These are phyloP conservation scores for Penicillium olsonii DNA, from an alignment of 2,329 filamentous ascomycete genomes.

Conservation along the genomic window DNA sequence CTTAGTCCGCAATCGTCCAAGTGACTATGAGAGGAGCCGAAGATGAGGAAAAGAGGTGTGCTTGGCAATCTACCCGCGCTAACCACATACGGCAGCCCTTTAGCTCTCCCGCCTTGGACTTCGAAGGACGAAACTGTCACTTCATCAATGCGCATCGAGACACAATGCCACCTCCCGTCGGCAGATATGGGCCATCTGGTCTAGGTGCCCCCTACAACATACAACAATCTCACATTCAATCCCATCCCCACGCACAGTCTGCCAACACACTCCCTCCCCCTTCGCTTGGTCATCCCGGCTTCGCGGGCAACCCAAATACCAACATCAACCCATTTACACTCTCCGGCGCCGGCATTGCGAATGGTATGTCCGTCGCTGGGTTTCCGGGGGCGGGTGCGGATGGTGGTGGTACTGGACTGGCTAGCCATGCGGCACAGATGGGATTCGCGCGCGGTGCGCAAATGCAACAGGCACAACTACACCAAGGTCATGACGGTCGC, in stretches of 20 bases:
- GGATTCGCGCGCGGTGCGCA: constrained; percentile 76
- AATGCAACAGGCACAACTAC: constrained; percentile 60
- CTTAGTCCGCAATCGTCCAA: constrained; percentile 13
- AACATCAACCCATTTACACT: constrained; percentile 66
- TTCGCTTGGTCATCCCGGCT: constrained; percentile 68
- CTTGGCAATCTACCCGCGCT: constrained; percentile 33
- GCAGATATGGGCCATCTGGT: constrained; percentile 60
- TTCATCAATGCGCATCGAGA: constrained; percentile 18
- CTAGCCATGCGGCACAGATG: constrained; percentile 84
- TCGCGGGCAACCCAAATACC: constrained; percentile 65
- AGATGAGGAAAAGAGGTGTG: constrained; percentile 19
- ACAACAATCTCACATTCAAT: constrained; percentile 48
- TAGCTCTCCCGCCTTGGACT: constrained; percentile 33
- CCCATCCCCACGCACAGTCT: constrained; percentile 45
- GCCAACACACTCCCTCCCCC: constrained; percentile 55
- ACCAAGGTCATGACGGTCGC: constrained; percentile 54
- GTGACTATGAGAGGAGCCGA: constrained; percentile 10
- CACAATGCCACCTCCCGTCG: constrained; percentile 60
- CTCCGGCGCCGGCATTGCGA: constrained; percentile 50
- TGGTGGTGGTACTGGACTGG: constrained; percentile 68
- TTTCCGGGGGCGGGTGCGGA: constrained; percentile 57
- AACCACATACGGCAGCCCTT: constrained; percentile 30
- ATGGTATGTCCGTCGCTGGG: constrained; percentile 62
- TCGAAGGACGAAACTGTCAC: constrained; percentile 28
- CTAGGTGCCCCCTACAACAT: constrained; percentile 61